phyloP scores from a whole-genome alignment of 2,329 filamentous ascomycete species.

The Trichophyton simii region DNA sequence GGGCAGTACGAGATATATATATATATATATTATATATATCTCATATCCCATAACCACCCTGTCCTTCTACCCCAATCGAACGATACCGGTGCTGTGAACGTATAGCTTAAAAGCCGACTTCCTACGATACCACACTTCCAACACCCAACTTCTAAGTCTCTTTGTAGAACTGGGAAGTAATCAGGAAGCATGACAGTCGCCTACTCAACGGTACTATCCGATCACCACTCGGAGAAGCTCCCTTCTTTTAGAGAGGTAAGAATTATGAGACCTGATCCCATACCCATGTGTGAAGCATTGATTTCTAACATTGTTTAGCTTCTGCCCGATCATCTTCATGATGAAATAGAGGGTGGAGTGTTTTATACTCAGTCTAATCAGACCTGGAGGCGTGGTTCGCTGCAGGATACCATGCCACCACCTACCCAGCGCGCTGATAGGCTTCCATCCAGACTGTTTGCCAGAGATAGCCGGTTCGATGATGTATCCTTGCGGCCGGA shows the following conservation, averaged over 20 bases:
- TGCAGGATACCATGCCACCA: neutral
- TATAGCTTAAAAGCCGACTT: neutral
- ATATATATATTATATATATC: no score
- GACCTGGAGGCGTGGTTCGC: conserved; percentile 1
- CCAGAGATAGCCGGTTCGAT: conserved; percentile 3
- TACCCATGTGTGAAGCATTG: neutral
- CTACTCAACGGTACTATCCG: conserved; percentile 7
- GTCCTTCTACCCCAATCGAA: neutral
- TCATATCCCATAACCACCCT: neutral
- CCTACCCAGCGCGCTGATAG: neutral
- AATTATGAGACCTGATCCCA: neutral
- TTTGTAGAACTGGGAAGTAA: neutral
- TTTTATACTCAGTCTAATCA: conserved; percentile 7
- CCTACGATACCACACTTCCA: neutral
- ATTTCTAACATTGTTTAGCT: conserved; percentile 8
- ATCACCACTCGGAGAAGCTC: conserved; percentile 7
- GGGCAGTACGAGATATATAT: neutral
- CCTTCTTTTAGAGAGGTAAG: conserved; percentile 13
- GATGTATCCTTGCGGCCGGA: conserved; percentile 3
- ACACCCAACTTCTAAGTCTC: neutral
- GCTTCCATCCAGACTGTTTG: neutral
- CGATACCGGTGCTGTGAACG: neutral
- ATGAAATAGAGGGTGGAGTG: conserved; percentile 10
- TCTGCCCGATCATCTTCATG: conserved; percentile 13
- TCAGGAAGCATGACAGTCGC: conserved; percentile 9